A percentile compares a stretch with the other conserved stretches of the same genome.
phyloP scores from a whole-genome alignment of 345 rosid species.

The Brassica nigra region DNA sequence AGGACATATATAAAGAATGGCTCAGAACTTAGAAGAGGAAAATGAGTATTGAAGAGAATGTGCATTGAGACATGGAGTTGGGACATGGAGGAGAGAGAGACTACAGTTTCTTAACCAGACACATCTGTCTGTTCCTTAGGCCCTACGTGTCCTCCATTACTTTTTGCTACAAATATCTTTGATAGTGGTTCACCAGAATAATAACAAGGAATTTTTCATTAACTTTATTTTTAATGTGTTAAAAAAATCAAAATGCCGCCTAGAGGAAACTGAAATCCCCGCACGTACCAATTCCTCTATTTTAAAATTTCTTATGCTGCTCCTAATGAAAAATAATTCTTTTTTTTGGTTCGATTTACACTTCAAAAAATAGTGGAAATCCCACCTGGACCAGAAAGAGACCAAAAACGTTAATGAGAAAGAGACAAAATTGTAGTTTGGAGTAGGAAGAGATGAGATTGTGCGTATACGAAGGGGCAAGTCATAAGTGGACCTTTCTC shows the following conservation, averaged over 20 bases:
- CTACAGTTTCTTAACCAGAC: slow-evolving; percentile 27
- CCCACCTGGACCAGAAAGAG: slow-evolving; percentile 23
- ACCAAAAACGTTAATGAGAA: slow-evolving; percentile 24
- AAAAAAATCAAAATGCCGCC: slow-evolving; percentile 29
- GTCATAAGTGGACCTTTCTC: slow-evolving; percentile 15
- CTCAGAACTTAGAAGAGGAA: not conserved
- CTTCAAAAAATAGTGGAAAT: slow-evolving; percentile 18
- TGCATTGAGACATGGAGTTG: slow-evolving; percentile 37
- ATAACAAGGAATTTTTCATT: not conserved
- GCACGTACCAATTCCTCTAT: slow-evolving; percentile 12
- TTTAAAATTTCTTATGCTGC: not conserved
- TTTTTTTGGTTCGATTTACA: not conserved
- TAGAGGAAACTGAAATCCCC: slow-evolving; percentile 11
- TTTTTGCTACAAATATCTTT: slow-evolving; percentile 23
- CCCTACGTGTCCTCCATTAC: slow-evolving; percentile 44
- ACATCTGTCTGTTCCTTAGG: slow-evolving; percentile 38
- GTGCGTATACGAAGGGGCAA: slow-evolving; percentile 35
- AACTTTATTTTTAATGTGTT: slow-evolving; percentile 2
- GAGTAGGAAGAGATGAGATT: slow-evolving; percentile 23
- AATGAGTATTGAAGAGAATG: slow-evolving; percentile 19
- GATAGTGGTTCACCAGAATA: slow-evolving; percentile 26
- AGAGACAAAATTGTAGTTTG: slow-evolving; percentile 23
- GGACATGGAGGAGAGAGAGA: slow-evolving; percentile 37
- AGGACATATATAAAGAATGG: slow-evolving; percentile 22
- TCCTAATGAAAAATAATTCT: not conserved